Percentiles rank a stretch among this genome's conserved stretches.
Conservation (phyloP, 1,139 yeast species). For the Blastobotrys apis region DNA sequence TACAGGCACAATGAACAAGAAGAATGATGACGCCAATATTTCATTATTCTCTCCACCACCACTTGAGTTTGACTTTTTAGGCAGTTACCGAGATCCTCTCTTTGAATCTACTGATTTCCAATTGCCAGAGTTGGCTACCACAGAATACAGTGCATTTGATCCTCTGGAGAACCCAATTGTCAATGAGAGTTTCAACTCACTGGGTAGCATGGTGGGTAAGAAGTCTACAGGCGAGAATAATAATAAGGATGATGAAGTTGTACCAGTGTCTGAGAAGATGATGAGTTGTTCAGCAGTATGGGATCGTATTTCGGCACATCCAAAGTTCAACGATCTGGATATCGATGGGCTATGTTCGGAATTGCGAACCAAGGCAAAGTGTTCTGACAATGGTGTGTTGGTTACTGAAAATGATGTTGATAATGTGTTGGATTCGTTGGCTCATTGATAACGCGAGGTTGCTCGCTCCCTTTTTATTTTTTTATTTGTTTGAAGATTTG, state of each 20-base stretch:
- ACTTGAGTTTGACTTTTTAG: conserved; percentile 26
- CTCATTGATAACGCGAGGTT: no score
- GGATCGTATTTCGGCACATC: conserved; percentile 94
- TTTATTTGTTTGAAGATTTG: conserved; percentile 30
- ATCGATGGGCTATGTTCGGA: conserved; percentile 90
- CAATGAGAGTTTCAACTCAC: conserved; percentile 14
- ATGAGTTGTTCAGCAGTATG: conserved; percentile 87
- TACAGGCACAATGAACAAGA: conserved; percentile 5
- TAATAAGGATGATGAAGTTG: conserved; percentile 29
- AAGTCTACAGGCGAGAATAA: not conserved
- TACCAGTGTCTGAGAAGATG: conserved; percentile 34
- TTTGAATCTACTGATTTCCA: conserved; percentile 32
- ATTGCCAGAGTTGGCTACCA: conserved; percentile 37
- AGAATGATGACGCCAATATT: not conserved
- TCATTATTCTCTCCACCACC: conserved; percentile 31
- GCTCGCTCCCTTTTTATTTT: conserved; percentile 12
- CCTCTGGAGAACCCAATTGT: conserved; percentile 42
- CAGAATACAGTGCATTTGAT: conserved; percentile 69
- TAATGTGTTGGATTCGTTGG: conserved; percentile 53
- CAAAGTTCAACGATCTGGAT: conserved; percentile 86
- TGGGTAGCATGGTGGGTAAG: conserved; percentile 7
- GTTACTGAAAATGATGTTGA: conserved; percentile 77
- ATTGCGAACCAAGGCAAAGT: conserved; percentile 87
- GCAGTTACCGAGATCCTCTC: conserved; percentile 33
- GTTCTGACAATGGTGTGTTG: conserved; percentile 88